Base-by-base conservation (phyloP, 2,329 filamentous ascomycete species). In the Fusarium sacchari region DNA sequence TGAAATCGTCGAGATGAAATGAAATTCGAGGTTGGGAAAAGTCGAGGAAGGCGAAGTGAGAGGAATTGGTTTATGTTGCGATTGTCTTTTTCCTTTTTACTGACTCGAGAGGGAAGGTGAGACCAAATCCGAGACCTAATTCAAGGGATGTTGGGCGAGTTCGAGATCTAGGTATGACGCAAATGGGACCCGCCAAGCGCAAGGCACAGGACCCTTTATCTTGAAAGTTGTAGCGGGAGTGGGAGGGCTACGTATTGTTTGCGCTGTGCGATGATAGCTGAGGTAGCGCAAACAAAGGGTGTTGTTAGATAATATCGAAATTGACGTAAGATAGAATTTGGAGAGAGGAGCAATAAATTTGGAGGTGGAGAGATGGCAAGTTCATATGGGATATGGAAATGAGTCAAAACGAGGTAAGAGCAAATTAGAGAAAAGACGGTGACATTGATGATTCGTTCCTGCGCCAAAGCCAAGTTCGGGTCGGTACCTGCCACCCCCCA, bases 181-280 rank as follows among this genome's bases (percentile, higher is more conserved):
- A 76, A 65, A 76, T 72, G 65, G 68, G 72, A 56, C 60, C 69
- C 71, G 75, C 73, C 58, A 72, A 64, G 61, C 64, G 60, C 69
- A 75, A 76, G 75, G 69, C 73, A 77, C 74, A 76, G 62, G 72
- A 72, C 72, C 67, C 72, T 74, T 75, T 74, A 66, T 70, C 60
- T 69, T 64, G 61, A 69, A 69, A 60, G 69, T 66, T 63, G 72
- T 72, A 69, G 46, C 47, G 42, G 60, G 53, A 63, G 60, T 60
- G 47, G 71, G 30, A 57, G 57, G 50, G 60, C 62, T 60, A 60
- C 68, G 62, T 71, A 49, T 68, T 60, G 49, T 36, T 55, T 65
- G 30, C 26, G 58, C 60, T 59, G 69, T 63, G 34, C 50, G 46
- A 70, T 62, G 57, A 53, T 47, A 72, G 56, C 50, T 46, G n/a